Evolutionary conservation across 768 basidiomycete genomes (phyloP).

Genomic region (Tephrocybe rancida): DNA sequence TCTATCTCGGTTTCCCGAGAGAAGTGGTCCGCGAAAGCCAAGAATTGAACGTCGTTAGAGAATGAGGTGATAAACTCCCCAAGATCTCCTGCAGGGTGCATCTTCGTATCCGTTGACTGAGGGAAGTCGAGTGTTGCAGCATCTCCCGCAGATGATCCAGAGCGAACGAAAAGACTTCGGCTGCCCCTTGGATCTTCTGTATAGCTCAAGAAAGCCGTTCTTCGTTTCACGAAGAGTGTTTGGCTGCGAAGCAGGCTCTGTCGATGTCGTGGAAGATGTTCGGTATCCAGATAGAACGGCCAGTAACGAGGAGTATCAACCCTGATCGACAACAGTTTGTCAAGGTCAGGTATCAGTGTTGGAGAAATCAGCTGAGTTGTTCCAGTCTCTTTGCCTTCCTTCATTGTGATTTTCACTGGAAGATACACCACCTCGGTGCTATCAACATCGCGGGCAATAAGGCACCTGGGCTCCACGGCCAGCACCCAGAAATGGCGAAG

Average conservation of each 20-base stretch:
- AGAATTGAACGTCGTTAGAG: conserved; percentile 77
- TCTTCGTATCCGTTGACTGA: conserved; percentile 64
- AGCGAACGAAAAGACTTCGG: conserved; percentile 86
- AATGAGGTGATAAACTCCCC: conserved; percentile 87
- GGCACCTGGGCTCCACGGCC: conserved; percentile 91
- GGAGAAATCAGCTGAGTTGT: conserved; percentile 86
- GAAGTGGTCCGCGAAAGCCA: conserved; percentile 82
- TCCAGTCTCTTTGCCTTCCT: conserved; percentile 63
- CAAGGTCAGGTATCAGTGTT: conserved; percentile 89
- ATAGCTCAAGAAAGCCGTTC: conserved; percentile 92
- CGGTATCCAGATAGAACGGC: conserved; percentile 86
- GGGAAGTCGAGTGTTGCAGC: conserved; percentile 87
- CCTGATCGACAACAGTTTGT: conserved; percentile 77
- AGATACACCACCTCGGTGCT: conserved; percentile 90
- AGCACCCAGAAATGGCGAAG: conserved; percentile 96
- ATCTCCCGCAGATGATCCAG: conserved; percentile 83
- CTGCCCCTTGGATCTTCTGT: conserved; percentile 94
- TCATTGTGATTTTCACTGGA: conserved; percentile 85
- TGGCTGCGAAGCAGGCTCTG: conserved; percentile 72
- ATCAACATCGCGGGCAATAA: conserved; percentile 91
- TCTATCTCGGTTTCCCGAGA: conserved; percentile 63
- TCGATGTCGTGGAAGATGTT: conserved; percentile 66
- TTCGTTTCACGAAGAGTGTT: conserved; percentile 89
- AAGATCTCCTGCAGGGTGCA: conserved; percentile 72
- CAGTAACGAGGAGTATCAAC: conserved; percentile 96